Evolutionary conservation across 164 flowering plant species (phyloP).

Genomic region (Berberis thunbergii): DNA sequence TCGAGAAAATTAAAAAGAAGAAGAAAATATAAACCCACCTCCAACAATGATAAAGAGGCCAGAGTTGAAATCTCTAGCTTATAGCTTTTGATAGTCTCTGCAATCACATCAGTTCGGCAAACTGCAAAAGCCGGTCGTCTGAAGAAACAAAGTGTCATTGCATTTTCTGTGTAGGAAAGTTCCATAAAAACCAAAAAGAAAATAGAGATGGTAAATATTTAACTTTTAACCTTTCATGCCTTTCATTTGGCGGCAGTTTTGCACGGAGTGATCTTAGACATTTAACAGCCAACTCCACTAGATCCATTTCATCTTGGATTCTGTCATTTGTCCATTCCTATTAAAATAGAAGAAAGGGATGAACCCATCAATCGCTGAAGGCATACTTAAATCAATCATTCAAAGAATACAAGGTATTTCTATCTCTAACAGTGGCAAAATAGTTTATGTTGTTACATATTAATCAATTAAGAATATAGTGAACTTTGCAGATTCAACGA

Average conservation of each 20-base stretch:
- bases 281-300: slow-evolving; percentile 59
- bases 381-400: too few relatives aligned
- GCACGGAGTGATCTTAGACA: slow-evolving; percentile 63
- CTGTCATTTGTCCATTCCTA: slow-evolving; percentile 76
- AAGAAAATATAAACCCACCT: slow-evolving; percentile 28
- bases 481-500: neutral
- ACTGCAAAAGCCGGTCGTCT: slow-evolving; percentile 70
- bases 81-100: slow-evolving; percentile 32
- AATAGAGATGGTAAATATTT: neutral
- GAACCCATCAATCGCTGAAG: neutral
- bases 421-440: too few relatives aligned
- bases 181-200: neutral
- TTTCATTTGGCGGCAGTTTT: slow-evolving; percentile 49
- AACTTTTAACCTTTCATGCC: slow-evolving; percentile 50
- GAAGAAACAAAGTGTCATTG: slow-evolving; percentile 9
- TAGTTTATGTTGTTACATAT: neutral
- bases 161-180: neutral
- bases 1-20: neutral
- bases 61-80: slow-evolving; percentile 70
- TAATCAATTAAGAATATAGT: neutral
- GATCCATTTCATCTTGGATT: slow-evolving; percentile 67
- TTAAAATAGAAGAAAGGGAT: neutral
- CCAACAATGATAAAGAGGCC: slow-evolving; percentile 61
- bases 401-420: too few relatives aligned
- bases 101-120: slow-evolving; percentile 36